A percentile compares a stretch with the other conserved stretches of the same genome.
phyloP scores from a whole-genome alignment of 768 basidiomycete species.

The Rhodosporidiobolus sp. region DNA sequence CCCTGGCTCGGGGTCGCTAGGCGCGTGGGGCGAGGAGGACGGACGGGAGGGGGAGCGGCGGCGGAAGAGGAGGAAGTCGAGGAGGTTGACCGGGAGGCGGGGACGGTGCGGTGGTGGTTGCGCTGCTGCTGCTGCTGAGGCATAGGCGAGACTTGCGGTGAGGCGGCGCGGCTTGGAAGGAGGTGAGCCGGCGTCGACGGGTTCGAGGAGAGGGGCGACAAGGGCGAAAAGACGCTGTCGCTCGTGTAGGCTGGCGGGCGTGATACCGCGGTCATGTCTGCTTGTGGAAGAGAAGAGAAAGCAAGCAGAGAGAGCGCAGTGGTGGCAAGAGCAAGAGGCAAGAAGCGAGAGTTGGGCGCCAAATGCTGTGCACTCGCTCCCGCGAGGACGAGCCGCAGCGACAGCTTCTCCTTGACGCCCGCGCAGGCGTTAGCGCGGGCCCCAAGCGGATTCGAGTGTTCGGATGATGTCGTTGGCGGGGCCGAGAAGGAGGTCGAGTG shows the following conservation, averaged over 20 bases:
- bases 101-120: slow-evolving; percentile 7
- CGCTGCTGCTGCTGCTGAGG: slow-evolving; percentile 2
- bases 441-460: too few relatives aligned
- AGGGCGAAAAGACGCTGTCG: neutral
- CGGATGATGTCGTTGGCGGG: too few relatives aligned
- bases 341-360: neutral
- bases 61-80: neutral
- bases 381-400: too few relatives aligned
- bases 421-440: too few relatives aligned
- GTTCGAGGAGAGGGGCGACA: slow-evolving; percentile 6
- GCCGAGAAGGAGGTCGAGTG: too few relatives aligned
- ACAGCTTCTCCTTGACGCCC: too few relatives aligned
- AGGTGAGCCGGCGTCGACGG: neutral
- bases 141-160: neutral
- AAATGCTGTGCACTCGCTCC: too few relatives aligned
- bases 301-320: neutral
- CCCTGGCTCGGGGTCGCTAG: slow-evolving; percentile 18
- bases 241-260: neutral
- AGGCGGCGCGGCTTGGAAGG: neutral
- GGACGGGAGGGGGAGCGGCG: neutral
- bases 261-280: slow-evolving; percentile 3
- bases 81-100: neutral
- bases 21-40: slow-evolving; percentile 2
- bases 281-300: neutral
- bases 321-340: neutral